A percentile compares a stretch with the other conserved stretches of the same genome.
phyloP scores from a whole-genome alignment of 2,329 filamentous ascomycete genomes.

The Allantophomopsis cytisporea region DNA sequence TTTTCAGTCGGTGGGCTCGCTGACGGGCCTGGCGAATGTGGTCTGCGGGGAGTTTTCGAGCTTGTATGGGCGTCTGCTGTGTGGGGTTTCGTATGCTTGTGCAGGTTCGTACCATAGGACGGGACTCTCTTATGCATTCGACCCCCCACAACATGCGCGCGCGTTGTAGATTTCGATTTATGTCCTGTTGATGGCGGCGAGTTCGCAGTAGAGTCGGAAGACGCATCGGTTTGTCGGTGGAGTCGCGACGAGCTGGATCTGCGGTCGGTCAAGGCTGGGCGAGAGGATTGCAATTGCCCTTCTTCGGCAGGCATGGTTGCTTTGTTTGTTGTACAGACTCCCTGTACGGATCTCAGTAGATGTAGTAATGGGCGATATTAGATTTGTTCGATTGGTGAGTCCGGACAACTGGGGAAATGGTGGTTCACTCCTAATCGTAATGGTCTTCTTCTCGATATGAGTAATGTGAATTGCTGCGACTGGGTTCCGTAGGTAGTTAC shows the following conservation, averaged over 20 bases:
- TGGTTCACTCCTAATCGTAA: no score
- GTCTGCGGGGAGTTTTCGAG: conserved; percentile 1
- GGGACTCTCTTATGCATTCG: conserved; percentile 4
- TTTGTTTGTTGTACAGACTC: background rate
- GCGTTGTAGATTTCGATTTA: conserved; percentile 1
- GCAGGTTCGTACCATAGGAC: conserved; percentile 1
- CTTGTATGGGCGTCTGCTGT: conserved; percentile 1
- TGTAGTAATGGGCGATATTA: no score
- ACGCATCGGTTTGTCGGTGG: background rate
- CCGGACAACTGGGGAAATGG: no score
- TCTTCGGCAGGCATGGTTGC: background rate
- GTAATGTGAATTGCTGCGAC: no score
- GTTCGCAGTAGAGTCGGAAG: conserved; percentile 3
- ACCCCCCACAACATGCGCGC: conserved; percentile 2
- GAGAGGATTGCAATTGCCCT: background rate
- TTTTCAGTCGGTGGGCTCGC: background rate
- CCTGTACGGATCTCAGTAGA: no score
- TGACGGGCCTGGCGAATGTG: conserved; percentile 1
- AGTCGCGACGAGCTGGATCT: background rate
- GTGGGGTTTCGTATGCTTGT: conserved; percentile 3
- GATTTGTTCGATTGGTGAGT: no score
- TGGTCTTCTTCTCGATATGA: no score
- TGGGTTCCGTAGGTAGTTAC: no score
- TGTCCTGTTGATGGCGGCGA: conserved; percentile 1
- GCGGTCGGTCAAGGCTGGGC: background rate